A percentile compares a stretch with the other conserved stretches of the same genome.
Conservation (phyloP, 305 asterid genomes). For the Caryopteris hybrid region DNA sequence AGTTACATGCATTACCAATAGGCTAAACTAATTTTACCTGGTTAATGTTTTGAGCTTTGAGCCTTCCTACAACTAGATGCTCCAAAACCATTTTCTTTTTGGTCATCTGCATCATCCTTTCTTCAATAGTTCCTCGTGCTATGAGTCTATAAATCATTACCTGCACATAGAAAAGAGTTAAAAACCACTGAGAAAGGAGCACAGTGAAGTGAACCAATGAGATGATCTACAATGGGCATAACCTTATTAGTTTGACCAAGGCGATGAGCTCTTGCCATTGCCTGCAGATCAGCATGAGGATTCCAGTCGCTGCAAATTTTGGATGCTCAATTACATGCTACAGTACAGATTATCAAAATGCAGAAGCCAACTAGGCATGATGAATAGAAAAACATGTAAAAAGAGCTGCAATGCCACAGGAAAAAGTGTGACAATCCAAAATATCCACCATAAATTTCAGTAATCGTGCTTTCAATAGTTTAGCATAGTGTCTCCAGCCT, state of each 20-base stretch:
- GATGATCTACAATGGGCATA: conserved; percentile 17
- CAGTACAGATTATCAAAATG: conserved; percentile 11
- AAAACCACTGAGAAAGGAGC: conserved; percentile 6
- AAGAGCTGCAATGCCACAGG: neutral
- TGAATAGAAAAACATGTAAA: conserved; percentile 7
- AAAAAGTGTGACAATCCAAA: neutral
- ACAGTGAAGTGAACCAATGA: conserved; percentile 22
- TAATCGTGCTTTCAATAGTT: neutral
- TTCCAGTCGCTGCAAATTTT: conserved; percentile 87
- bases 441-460: neutral
- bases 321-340: conserved; percentile 24
- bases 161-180: conserved; percentile 40
- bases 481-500: neutral
- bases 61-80: conserved; percentile 93
- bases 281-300: conserved; percentile 99
- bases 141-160: conserved; percentile 90
- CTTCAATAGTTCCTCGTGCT: conserved; percentile 90
- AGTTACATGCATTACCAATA: neutral
- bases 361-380: neutral
- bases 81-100: conserved; percentile 98
- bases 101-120: conserved; percentile 98
- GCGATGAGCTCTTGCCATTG: conserved; percentile 99
- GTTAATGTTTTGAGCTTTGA: conserved; percentile 83
- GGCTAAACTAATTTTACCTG: conserved; percentile 51
- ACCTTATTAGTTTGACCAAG: conserved; percentile 99